Base-by-base conservation (phyloP, 2,329 filamentous ascomycete genomes). In the Pyricularia pennisetigena region DNA sequence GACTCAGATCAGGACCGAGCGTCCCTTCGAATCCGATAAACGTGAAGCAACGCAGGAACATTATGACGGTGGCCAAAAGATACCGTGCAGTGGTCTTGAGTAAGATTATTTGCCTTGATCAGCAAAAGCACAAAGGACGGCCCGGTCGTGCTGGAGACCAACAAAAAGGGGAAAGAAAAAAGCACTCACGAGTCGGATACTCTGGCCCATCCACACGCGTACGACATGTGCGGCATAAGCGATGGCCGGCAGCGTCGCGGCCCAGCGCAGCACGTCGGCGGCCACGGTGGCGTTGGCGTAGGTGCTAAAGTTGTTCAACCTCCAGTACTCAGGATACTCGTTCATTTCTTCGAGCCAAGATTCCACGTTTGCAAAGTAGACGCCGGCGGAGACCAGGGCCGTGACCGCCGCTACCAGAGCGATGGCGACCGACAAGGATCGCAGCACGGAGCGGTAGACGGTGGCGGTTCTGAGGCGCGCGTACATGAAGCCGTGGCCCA, bases 1-100 rank as follows among this genome's bases (percentile, higher is more conserved):
- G 41, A n/a, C 16, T 54, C 16, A n/a, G 0, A n/a, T 54, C 41
- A n/a, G 41, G 41, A 16, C 28, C 59, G 23, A 63, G 59, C 20
- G 65, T n/a, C 6, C 69, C 68, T 24, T 57, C 29, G 64, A 70
- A 70, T 26, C 70, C 68, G 54, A 76, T 67, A 6, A 10, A 23
- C 68, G 70, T 72, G 12, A 69, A 32, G 30, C 64, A 69, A 24
- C 72, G 71, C 73, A 76, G 16, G 73, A 76, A 70, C 71, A 74
- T 67, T 61, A 77, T 68, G 69, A 75, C n/a, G 71, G 77, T 65
- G 71, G 77, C 64, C 73, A 76, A 23, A 71, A 80, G 28, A 74
- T 77, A 65, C 73, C 78, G 12, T 73, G 77, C 16, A 73, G 80
- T 66, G 5, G 70, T 69, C 74, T 75, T 16, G 24, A 24, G 10